phyloP scores from a whole-genome alignment of 2,329 filamentous ascomycete genomes.

The Exophiala calicioides region DNA sequence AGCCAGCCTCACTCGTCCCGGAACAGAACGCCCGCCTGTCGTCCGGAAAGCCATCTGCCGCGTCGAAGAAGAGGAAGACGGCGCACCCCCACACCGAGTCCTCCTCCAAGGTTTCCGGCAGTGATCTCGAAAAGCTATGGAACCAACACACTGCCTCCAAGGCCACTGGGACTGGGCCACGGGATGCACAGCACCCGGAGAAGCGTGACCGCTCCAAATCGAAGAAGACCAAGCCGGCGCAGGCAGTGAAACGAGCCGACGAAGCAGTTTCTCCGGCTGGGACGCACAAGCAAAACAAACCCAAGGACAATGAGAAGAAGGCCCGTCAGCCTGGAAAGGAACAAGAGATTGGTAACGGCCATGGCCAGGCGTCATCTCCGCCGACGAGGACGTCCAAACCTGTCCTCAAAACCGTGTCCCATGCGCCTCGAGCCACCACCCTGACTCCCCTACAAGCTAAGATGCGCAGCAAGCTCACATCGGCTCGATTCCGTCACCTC shows the following conservation, averaged over 20 bases:
- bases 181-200: too few relatives aligned
- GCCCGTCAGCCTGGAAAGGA: not conserved
- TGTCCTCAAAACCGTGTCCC: constrained; percentile 37
- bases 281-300: not conserved
- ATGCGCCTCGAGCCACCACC: constrained; percentile 55
- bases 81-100: constrained; percentile 17
- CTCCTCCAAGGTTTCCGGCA: constrained; percentile 56
- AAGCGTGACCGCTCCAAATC: constrained; percentile 11
- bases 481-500: constrained; percentile 92
- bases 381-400: constrained; percentile 3
- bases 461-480: constrained; percentile 93
- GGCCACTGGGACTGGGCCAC: constrained; percentile 7
- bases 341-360: constrained; percentile 5
- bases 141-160: constrained; percentile 56
- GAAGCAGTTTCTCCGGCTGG: not conserved
- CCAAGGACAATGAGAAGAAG: not conserved
- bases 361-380: not conserved
- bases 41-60: constrained; percentile 33
- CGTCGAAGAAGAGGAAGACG: constrained; percentile 55
- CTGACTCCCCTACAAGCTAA: constrained; percentile 90
- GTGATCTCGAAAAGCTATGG: constrained; percentile 77
- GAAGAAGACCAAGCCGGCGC: not conserved
- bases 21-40: constrained; percentile 32
- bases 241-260: not conserved
- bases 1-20: constrained; percentile 38